Evolutionary conservation across 192 early-diverging fungal genomes (phyloP).

Genomic region (Backusella luteola): DNA sequence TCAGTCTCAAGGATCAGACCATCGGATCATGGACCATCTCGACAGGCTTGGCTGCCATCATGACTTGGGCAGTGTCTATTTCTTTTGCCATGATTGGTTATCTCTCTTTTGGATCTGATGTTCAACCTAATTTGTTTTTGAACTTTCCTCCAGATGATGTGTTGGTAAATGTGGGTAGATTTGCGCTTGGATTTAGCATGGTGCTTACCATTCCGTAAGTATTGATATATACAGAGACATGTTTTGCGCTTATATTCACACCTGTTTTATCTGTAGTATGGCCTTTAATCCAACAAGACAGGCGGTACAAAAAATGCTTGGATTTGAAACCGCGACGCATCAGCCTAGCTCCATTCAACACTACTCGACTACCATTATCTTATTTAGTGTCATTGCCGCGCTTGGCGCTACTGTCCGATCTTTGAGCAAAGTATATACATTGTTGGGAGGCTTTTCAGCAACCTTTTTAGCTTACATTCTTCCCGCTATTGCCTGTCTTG

Average conservation of each 20-base stretch:
- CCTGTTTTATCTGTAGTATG: constrained; percentile 15
- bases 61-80: constrained; percentile 54
- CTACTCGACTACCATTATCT: constrained; percentile 33
- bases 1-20: constrained; percentile 49
- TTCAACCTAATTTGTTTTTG: constrained; percentile 65
- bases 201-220: constrained; percentile 57
- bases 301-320: constrained; percentile 47
- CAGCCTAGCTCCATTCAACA: constrained; percentile 39
- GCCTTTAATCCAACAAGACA: constrained; percentile 49
- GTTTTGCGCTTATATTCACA: neutral
- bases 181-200: constrained; percentile 61
- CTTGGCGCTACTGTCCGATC: constrained; percentile 39
- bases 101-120: constrained; percentile 56
- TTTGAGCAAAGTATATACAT: constrained; percentile 45
- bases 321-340: constrained; percentile 38
- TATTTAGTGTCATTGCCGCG: constrained; percentile 36
- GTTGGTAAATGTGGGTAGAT: constrained; percentile 58
- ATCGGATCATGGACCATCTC: constrained; percentile 47
- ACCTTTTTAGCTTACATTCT: constrained; percentile 51
- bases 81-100: constrained; percentile 65
- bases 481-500: constrained; percentile 41
- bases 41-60: constrained; percentile 45
- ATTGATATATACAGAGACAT: neutral
- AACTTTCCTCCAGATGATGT: constrained; percentile 60
- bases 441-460: constrained; percentile 48